Evolutionary conservation across 257 asterid genomes (phyloP).

Genomic region (Knoxia roxburghii): DNA sequence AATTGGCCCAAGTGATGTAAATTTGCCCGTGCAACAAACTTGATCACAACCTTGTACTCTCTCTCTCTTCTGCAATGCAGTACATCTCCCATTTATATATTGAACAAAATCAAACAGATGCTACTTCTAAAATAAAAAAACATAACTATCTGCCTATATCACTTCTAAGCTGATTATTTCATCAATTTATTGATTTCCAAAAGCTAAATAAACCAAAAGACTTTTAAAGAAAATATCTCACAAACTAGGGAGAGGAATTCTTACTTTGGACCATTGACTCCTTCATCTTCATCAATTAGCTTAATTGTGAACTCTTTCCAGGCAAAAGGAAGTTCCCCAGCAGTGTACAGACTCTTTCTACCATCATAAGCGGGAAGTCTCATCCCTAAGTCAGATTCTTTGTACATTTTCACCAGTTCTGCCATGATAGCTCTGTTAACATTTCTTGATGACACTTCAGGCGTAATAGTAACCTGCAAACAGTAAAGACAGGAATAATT

Average conservation of each 20-base stretch:
- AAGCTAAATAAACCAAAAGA: not conserved
- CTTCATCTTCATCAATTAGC: constrained; percentile 82
- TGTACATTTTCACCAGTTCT: constrained; percentile 75
- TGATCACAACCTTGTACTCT: constrained; percentile 78
- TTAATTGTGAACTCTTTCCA: constrained; percentile 81
- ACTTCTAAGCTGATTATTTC: not conserved
- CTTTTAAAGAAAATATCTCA: too few relatives aligned
- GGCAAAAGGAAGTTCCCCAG: constrained; percentile 94
- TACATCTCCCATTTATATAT: not conserved
- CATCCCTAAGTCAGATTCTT: constrained; percentile 84
- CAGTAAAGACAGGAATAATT: constrained; percentile 14
- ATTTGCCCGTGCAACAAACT: constrained; percentile 81
- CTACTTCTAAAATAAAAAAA: not conserved
- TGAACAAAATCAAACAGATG: not conserved
- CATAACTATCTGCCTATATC: not conserved
- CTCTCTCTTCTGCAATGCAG: constrained; percentile 58
- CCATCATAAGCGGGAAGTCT: constrained; percentile 98
- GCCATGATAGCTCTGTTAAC: constrained; percentile 85
- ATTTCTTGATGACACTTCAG: constrained; percentile 81
- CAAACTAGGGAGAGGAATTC: not conserved
- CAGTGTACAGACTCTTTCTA: constrained; percentile 83
- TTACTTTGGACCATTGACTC: constrained; percentile 78
- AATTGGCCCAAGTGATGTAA: constrained; percentile 85
- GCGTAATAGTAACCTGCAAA: constrained; percentile 79
- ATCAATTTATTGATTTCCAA: not conserved